Evolutionary conservation across 1,284 basidiomycete species (phyloP).

Genomic region (Sanguinoderma infundibulare): DNA sequence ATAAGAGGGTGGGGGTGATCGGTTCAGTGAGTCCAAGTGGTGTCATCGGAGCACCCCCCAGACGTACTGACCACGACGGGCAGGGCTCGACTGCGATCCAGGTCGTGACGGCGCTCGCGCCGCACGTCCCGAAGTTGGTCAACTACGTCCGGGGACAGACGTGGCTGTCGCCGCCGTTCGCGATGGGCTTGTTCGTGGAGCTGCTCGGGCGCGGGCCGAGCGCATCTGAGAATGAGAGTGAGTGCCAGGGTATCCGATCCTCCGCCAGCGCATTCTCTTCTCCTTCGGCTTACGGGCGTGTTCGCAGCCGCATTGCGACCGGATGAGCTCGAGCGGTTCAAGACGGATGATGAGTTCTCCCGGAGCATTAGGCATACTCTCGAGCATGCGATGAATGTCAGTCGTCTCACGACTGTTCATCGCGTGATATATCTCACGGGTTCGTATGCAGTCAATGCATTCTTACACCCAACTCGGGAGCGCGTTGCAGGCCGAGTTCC

Average conservation of each 20-base stretch:
- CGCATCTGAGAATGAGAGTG: slow-evolving; percentile 43
- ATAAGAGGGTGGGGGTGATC: slow-evolving; percentile 63
- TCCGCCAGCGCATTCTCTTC: too few species aligned
- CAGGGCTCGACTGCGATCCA: slow-evolving; percentile 71
- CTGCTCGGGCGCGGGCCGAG: slow-evolving; percentile 42
- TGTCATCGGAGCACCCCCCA: neutral
- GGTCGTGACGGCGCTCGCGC: slow-evolving; percentile 61
- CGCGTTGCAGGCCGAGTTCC: slow-evolving; percentile 45
- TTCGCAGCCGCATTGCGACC: neutral
- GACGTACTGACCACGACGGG: neutral
- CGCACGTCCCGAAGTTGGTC: slow-evolving; percentile 50
- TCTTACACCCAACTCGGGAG: slow-evolving; percentile 48
- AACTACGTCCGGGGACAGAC: slow-evolving; percentile 67
- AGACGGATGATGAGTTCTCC: slow-evolving; percentile 50
- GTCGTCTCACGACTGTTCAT: slow-evolving; percentile 17
- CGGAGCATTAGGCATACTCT: slow-evolving; percentile 52
- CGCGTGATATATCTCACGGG: neutral
- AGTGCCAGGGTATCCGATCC: too few species aligned
- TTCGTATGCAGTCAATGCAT: slow-evolving; percentile 47
- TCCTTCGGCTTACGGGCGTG: too few species aligned
- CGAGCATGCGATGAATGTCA: slow-evolving; percentile 57
- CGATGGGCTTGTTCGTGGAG: slow-evolving; percentile 43
- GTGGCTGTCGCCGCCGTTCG: slow-evolving; percentile 60
- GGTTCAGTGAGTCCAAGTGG: slow-evolving; percentile 50
- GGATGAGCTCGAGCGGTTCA: slow-evolving; percentile 53